phyloP scores from a whole-genome alignment of 2,329 filamentous ascomycete genomes.

The Paramyrothecium roridum region DNA sequence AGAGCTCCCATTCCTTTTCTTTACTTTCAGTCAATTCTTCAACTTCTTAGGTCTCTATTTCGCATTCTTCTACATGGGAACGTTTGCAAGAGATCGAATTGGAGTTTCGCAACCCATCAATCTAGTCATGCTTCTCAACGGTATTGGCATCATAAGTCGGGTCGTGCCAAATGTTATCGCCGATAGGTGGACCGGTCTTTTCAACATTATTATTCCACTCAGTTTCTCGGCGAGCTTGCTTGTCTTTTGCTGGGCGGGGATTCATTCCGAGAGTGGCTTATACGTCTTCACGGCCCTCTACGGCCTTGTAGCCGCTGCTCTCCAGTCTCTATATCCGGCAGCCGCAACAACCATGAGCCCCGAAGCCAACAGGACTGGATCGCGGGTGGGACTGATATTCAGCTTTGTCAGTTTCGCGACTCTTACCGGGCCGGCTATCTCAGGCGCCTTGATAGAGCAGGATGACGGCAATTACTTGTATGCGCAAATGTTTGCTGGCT shows the following conservation, averaged over 20 bases:
- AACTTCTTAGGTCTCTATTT: constrained; percentile 34
- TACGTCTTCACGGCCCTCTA: constrained; percentile 35
- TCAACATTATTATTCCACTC: constrained; percentile 47
- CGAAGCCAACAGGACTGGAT: constrained; percentile 25
- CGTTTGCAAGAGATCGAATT: constrained; percentile 37
- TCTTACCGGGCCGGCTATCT: constrained; percentile 24
- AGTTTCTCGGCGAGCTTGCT: constrained; percentile 16
- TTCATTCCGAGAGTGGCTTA: constrained; percentile 16
- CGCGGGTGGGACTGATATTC: constrained; percentile 32
- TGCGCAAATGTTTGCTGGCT: constrained; percentile 19
- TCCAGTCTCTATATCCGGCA: constrained; percentile 49
- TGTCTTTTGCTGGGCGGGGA: constrained; percentile 25
- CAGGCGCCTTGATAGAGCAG: constrained; percentile 16
- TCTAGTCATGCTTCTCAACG: constrained; percentile 45
- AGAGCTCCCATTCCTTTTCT: constrained; percentile 33
- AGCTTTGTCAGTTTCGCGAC: constrained; percentile 23
- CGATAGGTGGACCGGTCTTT: constrained; percentile 44
- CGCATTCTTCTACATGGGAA: constrained; percentile 46
- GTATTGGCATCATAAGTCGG: constrained; percentile 46
- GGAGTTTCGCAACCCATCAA: constrained; percentile 15
- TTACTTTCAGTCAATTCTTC: constrained; percentile 27
- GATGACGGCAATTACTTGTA: constrained; percentile 12
- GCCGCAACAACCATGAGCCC: constrained; percentile 38
- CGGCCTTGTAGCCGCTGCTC: constrained; percentile 46
- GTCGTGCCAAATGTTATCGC: constrained; percentile 44